phyloP scores from a whole-genome alignment of 345 rosid species.

The Trapa bicornis region DNA sequence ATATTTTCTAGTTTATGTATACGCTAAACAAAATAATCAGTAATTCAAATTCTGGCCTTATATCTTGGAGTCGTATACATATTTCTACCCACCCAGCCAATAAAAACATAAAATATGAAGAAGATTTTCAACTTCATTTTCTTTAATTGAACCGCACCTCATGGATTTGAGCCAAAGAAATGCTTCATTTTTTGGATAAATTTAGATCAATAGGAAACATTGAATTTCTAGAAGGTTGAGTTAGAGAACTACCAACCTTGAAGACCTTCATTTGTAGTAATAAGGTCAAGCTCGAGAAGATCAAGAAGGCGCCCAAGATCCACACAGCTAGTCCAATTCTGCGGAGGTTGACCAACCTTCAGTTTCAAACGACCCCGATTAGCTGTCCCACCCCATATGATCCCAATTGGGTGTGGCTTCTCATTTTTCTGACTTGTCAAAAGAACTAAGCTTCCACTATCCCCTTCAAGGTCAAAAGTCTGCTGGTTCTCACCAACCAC shows the following conservation, averaged over 20 bases:
- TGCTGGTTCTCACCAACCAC: slow-evolving; percentile 95
- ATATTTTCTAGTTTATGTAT: too few relatives aligned
- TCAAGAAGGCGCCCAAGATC: slow-evolving; percentile 92
- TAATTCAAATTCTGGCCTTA: too few relatives aligned
- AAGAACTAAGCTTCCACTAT: slow-evolving; percentile 92
- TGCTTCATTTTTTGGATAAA: not conserved
- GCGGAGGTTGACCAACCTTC: slow-evolving; percentile 79
- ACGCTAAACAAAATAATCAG: too few relatives aligned
- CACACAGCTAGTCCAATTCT: slow-evolving; percentile 96
- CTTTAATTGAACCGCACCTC: not conserved
- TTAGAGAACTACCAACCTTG: slow-evolving; percentile 37
- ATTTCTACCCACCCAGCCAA: too few relatives aligned
- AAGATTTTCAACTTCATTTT: not conserved
- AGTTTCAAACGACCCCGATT: slow-evolving; percentile 84
- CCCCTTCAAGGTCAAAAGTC: slow-evolving; percentile 96
- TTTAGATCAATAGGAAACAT: not conserved
- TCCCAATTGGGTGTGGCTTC: slow-evolving; percentile 79
- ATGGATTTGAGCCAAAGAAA: too few relatives aligned
- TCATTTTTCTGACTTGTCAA: slow-evolving; percentile 47
- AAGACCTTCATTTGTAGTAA: slow-evolving; percentile 58
- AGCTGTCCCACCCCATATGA: slow-evolving; percentile 99
- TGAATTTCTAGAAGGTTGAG: slow-evolving; percentile 1
- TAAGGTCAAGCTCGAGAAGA: slow-evolving; percentile 85
- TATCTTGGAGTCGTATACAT: too few relatives aligned
- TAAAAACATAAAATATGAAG: too few relatives aligned